Evolutionary conservation across 257 asterid species (phyloP).

Genomic region (Salvia miltiorrhiza): DNA sequence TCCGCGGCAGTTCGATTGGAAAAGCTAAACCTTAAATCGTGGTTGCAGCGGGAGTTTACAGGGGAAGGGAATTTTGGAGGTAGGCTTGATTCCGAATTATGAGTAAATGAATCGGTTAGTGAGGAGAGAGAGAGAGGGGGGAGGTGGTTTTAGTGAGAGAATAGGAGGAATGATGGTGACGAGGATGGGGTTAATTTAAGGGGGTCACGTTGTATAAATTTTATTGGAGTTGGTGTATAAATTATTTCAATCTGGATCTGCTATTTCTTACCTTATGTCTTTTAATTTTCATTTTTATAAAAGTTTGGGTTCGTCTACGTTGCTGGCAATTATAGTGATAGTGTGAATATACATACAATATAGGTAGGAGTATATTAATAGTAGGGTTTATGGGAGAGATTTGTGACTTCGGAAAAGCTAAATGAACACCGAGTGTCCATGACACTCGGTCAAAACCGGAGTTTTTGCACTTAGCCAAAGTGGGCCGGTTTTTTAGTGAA

Average conservation of each 20-base stretch:
- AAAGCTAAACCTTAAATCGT: neutral
- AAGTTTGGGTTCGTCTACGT: neutral
- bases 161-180: neutral
- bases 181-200: conserved; percentile 10
- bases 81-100: conserved; percentile 23
- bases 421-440: no score
- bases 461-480: no score
- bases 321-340: neutral
- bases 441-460: no score
- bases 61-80: neutral
- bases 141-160: neutral
- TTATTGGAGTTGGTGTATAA: neutral
- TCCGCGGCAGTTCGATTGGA: neutral
- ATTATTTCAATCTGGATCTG: neutral
- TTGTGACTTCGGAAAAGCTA: no score
- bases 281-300: neutral
- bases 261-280: neutral
- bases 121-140: conserved; percentile 6
- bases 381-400: neutral
- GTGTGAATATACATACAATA: no score
- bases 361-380: neutral
- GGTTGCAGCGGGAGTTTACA: neutral
- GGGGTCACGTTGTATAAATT: conserved; percentile 22
- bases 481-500: no score
- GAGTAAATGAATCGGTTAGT: neutral